phyloP scores from a whole-genome alignment of 2,329 filamentous ascomycete genomes.

The Aaosphaeria arxii region DNA sequence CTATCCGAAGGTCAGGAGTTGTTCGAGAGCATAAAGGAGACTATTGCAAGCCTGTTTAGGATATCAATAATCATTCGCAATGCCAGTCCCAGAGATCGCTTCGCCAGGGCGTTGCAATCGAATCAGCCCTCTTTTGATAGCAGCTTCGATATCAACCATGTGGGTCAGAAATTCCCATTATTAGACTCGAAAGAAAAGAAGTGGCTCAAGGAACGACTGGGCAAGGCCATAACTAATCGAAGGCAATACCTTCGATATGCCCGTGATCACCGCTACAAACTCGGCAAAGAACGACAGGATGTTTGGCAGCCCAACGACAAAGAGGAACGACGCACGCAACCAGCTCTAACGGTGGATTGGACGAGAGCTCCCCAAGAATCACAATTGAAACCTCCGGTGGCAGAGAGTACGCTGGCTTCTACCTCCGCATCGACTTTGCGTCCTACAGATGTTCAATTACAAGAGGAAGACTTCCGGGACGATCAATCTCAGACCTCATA shows the following conservation, averaged over 20 bases:
- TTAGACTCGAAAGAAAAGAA: constrained; percentile 3
- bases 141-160: constrained; percentile 14
- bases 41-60: constrained; percentile 20
- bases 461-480: constrained; percentile 8
- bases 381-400: too few species aligned
- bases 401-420: background rate
- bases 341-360: background rate
- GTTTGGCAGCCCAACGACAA: background rate
- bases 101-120: constrained; percentile 13
- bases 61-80: constrained; percentile 20
- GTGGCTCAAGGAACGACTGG: constrained; percentile 17
- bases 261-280: constrained; percentile 13
- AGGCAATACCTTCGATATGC: constrained; percentile 19
- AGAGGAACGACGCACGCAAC: background rate
- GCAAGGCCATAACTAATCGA: constrained; percentile 18
- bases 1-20: constrained; percentile 16
- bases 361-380: background rate
- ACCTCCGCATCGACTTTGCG: background rate
- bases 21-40: constrained; percentile 11
- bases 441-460: background rate
- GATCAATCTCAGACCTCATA: constrained; percentile 11
- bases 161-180: constrained; percentile 18
- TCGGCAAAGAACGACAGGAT: constrained; percentile 2
- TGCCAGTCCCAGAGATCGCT: constrained; percentile 19
- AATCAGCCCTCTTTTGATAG: constrained; percentile 8